Conservation (phyloP, 208 protist species). For the Leishmania lainsoni region DNA sequence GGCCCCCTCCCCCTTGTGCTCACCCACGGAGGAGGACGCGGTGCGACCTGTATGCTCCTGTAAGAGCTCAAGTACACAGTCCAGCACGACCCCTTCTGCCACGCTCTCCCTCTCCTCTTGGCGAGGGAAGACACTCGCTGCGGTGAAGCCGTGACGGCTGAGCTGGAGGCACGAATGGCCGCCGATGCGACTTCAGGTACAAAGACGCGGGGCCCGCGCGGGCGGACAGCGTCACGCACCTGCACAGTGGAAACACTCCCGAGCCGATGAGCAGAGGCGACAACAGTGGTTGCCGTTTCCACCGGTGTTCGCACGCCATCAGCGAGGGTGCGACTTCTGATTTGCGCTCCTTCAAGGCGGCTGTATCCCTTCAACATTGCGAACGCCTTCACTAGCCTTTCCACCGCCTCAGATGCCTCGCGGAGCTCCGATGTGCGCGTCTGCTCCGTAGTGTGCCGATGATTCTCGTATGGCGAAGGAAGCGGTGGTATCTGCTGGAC, state of each 20-base stretch:
- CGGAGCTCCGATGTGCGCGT: constrained; percentile 60
- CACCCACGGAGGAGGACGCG: not conserved
- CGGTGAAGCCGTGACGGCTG: not conserved
- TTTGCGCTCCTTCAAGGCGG: constrained; percentile 20
- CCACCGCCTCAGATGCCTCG: constrained; percentile 85
- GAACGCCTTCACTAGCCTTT: constrained; percentile 81
- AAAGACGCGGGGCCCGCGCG: constrained; percentile 5
- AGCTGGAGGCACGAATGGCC: not conserved
- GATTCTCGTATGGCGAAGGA: constrained; percentile 30
- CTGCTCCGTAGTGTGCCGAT: constrained; percentile 26
- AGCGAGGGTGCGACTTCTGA: not conserved
- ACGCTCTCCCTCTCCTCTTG: constrained; percentile 6
- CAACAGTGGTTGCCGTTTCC: not conserved
- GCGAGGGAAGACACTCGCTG: not conserved
- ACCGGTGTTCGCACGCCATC: not conserved
- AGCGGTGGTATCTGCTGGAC: constrained; percentile 30
- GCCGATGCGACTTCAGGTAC: not conserved
- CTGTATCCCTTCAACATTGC: constrained; percentile 60
- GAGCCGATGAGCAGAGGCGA: constrained; percentile 10
- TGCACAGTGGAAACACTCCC: constrained; percentile 3
- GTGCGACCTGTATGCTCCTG: constrained; percentile 16
- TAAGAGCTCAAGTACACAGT: constrained; percentile 28
- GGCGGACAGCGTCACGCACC: not conserved
- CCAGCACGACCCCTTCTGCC: constrained; percentile 24
- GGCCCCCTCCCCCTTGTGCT: not conserved